Base-by-base conservation (phyloP, 2,329 filamentous ascomycete species). In the Epichloe hybrida region DNA sequence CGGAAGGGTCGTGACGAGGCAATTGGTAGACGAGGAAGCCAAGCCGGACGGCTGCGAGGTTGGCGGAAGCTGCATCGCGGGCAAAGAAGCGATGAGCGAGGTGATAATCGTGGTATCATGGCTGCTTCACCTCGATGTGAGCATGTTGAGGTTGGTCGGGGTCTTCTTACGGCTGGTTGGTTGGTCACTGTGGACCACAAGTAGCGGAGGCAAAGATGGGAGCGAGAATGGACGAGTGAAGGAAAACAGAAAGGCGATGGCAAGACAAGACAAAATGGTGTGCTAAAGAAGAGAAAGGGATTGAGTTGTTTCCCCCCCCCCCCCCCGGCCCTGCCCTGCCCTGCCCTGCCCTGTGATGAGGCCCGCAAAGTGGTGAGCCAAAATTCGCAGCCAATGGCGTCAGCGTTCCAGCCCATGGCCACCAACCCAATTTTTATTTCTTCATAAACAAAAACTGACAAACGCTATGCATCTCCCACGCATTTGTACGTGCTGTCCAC, bases 71-170 rank as follows among this genome's bases (percentile, higher is more conserved):
- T 60, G 45, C 57, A 64, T 40, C 62, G 61, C 35, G 61, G 56
- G 52, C 60, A 68, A 42, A 61, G 57, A 55, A 66, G 56, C 56
- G 64, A 53, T 49, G 62, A 58, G 51, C 66, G 63, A 44, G 58
- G 56, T 6, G 66, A 53, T 46, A 69, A 56, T 62, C 66, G 64
- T 53, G 65, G 58, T 51, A 69, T 66, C 66, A 69, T 69, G 43
- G 56, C 63, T 15, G 15, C 35, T 23, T 7, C 39, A 23, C 13
- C 34, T 43, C 21, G 36, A 34, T 13, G 46, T n/a, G 21, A 34
- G 40, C 50, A 52, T 52, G 36, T 34, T 44, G 50, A 31, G 12
- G 4, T 38, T 36, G 11, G n/a, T 46, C 43, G 41, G 27, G 12
- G 5, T 35, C 8, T 13, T 15, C 8, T 13, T 15, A n/a, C 42